Percentiles rank a stretch among this genome's conserved stretches.
Evolutionary conservation across 2,329 filamentous ascomycete species (phyloP).

Genomic region (Calonectria fujianensis): DNA sequence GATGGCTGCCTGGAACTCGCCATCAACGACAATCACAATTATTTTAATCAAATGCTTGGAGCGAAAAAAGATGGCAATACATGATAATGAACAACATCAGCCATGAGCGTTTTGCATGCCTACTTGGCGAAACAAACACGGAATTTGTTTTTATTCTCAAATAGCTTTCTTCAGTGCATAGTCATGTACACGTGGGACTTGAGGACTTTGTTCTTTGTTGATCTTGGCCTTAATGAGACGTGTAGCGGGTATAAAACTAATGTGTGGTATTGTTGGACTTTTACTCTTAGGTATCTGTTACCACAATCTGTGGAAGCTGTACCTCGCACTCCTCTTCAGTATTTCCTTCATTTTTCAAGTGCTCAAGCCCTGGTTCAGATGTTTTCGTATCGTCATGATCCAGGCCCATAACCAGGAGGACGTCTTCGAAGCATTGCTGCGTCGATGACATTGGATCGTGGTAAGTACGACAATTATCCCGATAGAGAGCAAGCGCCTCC

Average conservation of each 20-base stretch:
- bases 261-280: background rate
- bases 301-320: background rate
- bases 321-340: background rate
- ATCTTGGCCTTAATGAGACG: background rate
- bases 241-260: background rate
- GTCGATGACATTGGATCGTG: no score
- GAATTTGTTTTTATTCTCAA: background rate
- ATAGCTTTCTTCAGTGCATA: no score
- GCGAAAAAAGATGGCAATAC: background rate
- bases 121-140: background rate
- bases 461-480: no score
- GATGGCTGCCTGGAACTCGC: conserved; percentile 33
- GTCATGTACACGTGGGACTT: background rate
- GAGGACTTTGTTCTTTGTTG: background rate
- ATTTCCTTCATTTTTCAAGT: background rate
- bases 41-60: background rate
- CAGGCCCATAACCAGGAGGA: no score
- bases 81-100: background rate
- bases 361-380: background rate
- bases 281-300: background rate
- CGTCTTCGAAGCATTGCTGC: no score
- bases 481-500: no score
- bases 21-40: background rate
- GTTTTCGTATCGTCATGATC: background rate
- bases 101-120: background rate